A percentile compares a stretch with the other conserved stretches of the same genome.
Evolutionary conservation across 805 yeast genomes (phyloP).

Genomic region (Ogataea minuta): DNA sequence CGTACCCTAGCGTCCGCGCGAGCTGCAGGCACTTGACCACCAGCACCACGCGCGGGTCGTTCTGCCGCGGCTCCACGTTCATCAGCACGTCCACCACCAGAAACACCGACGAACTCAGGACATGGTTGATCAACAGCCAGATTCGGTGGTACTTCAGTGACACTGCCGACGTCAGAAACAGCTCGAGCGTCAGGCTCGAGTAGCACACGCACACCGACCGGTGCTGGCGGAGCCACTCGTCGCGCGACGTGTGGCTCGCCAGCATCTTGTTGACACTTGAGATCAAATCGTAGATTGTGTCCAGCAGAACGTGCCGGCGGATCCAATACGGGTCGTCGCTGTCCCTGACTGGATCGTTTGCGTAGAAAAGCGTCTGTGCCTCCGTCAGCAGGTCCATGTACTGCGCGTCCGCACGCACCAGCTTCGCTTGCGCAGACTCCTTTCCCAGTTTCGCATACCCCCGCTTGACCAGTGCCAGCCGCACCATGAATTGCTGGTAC

Average conservation of each 20-base stretch:
- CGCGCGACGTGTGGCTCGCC: background rate
- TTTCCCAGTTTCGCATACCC: background rate
- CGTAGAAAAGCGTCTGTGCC: background rate
- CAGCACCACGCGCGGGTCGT: conserved; percentile 4
- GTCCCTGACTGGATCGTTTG: background rate
- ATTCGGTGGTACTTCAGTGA: conserved; percentile 1
- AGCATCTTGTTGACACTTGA: conserved; percentile 2
- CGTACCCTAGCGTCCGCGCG: conserved; percentile 2
- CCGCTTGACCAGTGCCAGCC: background rate
- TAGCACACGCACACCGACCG: conserved; percentile 4
- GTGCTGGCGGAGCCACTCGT: conserved; percentile 4
- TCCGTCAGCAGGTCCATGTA: background rate
- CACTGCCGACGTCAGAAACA: conserved; percentile 2
- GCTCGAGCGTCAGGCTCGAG: conserved; percentile 3
- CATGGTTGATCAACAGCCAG: conserved; percentile 4
- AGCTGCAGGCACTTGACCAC: conserved; percentile 3
- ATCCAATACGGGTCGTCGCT: conserved; percentile 4
- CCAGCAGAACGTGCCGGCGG: conserved; percentile 1
- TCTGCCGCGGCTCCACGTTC: conserved; percentile 3
- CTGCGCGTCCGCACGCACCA: background rate
- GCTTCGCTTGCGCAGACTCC: background rate
- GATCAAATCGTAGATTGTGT: conserved; percentile 3
- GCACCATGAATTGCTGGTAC: conserved; percentile 1
- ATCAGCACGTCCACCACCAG: conserved; percentile 5
- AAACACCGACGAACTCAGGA: conserved; percentile 3